Base-by-base conservation (phyloP, 2,329 filamentous ascomycete genomes). In the Botrytis deweyae region DNA sequence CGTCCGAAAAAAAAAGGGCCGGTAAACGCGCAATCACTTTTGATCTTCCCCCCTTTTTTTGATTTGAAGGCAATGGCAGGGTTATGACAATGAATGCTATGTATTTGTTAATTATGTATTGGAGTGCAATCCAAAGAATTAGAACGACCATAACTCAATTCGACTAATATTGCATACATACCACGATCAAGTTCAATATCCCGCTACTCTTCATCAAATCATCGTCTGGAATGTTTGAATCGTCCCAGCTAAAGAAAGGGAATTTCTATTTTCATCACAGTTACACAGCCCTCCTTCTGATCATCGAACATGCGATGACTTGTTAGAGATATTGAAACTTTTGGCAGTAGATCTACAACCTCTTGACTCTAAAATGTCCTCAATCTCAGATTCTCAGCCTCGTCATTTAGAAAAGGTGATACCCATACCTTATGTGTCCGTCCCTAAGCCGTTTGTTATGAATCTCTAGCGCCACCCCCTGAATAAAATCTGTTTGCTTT, bases 1-100 rank as follows among this genome's bases (percentile, higher is more conserved):
- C 25, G 33, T 58, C 29, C 44, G 29, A 29, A 33, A 70, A 59
- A 40, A 42, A 46, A 70, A 59, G 40, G 44, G 18, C 69, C 69
- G 69, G 55, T 44, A 49, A 64, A 64, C 69, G 69, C 69, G 69
- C 69, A 71, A 71, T 66, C 64, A 49, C 40, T 40, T 29, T 42
- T 6, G 52, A 70, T 59, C 49, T 59, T 12, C 69, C 59, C 44
- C 69, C 42, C 36, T 33, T 52, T 49, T 36, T 44, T 18, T 52
- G 20, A 33, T 44, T 25, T n/a, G 20, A 10, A 29, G 40, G 16
- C 62, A 44, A 25, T 18, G 62, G 40, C 62, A 64, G 38, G 62
- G 62, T 64, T 44, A 33, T 64, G 36, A 10, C 20, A 22, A 33
- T 44, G 38, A 10, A 33, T 29, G 52, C n/a, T 9, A 29, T n/a